Base-by-base conservation (phyloP, 2,329 filamentous ascomycete species). In the Aspergillus calidoustus region DNA sequence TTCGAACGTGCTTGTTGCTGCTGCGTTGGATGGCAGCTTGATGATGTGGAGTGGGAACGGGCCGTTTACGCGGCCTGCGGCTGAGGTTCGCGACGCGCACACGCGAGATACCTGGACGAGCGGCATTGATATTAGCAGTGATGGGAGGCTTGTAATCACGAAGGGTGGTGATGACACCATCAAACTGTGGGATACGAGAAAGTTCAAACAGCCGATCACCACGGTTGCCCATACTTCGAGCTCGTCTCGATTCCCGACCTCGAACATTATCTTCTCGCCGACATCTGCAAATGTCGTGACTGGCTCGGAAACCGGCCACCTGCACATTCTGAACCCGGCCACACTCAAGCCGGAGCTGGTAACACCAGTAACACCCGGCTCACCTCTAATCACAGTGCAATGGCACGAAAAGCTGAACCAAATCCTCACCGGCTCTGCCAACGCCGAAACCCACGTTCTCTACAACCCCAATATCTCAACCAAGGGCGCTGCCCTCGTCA, bases 331-430 rank as follows among this genome's bases (percentile, higher is more conserved):
- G 62, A 98, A 97, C 72, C 91, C 95, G 0, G 95, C 93, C 44
- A 98, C 96, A 54, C 83, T 99, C 59, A 89, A 86, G 61, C 84
- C 93, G 1, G 93, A 97, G 74, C 87, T 92, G 31, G 88, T 94
- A 59, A 96, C 94, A 3, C 90, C 92, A 3, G 87, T 99, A n/a
- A 97, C 94, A 0, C 89, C 92, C 0, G 90, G 90, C 15, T 91
- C 89, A 6, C 86, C 94, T 1, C 80, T 99, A 8, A 91, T 98
- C 64, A 88, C 89, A 2, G 92, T 96, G 28, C 83, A 91, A 64
- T 99, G 95, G 95, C 94, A 99, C 72, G 85, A 91, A 22, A 96
- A 93, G 77, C 87, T 99, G 72, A 98, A 99, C 75, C 95, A 99
- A 74, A 97, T 99, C 71, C 79, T 98, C 66, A 96, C 94, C 8